phyloP scores from a whole-genome alignment of 2,329 filamentous ascomycete species.

The Catunica adiposa region DNA sequence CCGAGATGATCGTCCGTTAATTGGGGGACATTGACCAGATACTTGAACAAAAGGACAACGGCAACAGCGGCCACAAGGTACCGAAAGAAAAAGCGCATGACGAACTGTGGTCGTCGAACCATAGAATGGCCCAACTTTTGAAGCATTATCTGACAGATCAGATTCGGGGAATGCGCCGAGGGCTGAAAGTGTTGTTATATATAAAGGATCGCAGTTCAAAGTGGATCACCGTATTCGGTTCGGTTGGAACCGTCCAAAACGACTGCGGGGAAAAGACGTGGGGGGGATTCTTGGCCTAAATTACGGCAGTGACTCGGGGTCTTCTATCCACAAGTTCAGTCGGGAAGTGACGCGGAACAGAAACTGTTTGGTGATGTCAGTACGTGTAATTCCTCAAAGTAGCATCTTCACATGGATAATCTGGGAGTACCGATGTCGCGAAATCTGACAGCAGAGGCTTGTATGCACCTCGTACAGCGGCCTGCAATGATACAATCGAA shows the following conservation, averaged over 20 bases:
- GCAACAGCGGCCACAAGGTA: slow-evolving; percentile 5
- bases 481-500: no score
- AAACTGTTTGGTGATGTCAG: no score
- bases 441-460: no score
- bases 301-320: no score
- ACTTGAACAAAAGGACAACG: slow-evolving; percentile 9
- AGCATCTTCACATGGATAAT: no score
- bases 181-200: neutral
- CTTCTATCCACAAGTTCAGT: no score
- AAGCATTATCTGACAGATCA: slow-evolving; percentile 1
- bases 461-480: no score
- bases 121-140: slow-evolving; percentile 8
- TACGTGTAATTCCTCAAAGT: no score
- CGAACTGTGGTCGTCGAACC: slow-evolving; percentile 8
- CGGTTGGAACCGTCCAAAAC: neutral
- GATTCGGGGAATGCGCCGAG: neutral
- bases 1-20: slow-evolving; percentile 2
- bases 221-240: neutral
- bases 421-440: no score
- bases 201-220: neutral
- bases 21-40: slow-evolving; percentile 3
- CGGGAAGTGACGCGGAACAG: no score
- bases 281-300: neutral
- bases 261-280: neutral
- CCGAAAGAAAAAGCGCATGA: slow-evolving; percentile 6